These are phyloP conservation scores for Simplicillium sp. DNA, from an alignment of 2,329 filamentous ascomycete genomes.

Conservation along the genomic window DNA sequence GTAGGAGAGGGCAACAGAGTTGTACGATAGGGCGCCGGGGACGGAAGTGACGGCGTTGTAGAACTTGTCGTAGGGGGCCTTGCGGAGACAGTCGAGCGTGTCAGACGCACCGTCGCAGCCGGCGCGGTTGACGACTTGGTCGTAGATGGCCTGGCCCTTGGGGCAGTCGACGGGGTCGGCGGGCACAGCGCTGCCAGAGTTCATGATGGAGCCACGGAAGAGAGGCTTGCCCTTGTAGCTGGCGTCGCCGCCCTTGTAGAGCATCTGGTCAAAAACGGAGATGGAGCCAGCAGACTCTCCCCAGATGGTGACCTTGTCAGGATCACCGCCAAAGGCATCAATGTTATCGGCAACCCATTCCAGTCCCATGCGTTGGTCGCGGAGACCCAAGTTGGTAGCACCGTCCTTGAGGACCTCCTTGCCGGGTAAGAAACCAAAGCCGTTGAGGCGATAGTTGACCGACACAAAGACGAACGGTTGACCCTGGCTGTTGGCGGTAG, in stretches of 20 bases:
- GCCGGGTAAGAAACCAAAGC: slow-evolving; percentile 52
- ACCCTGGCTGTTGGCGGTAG: slow-evolving; percentile 25
- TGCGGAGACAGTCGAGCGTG: slow-evolving; percentile 4
- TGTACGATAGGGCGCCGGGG: slow-evolving; percentile 58
- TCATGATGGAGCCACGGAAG: slow-evolving; percentile 58
- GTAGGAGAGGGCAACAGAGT: slow-evolving; percentile 61
- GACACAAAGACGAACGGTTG: slow-evolving; percentile 54
- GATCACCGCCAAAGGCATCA: slow-evolving; percentile 55
- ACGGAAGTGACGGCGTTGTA: slow-evolving; percentile 61
- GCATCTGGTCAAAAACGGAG: slow-evolving; percentile 53
- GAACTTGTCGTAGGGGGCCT: slow-evolving; percentile 27
- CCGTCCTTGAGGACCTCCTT: slow-evolving; percentile 45
- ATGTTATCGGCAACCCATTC: slow-evolving; percentile 59
- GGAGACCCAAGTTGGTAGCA: slow-evolving; percentile 47
- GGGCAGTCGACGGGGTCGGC: slow-evolving; percentile 41
- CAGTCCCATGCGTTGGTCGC: slow-evolving; percentile 51
- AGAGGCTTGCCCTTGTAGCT: slow-evolving; percentile 54
- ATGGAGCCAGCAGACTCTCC: slow-evolving; percentile 52
- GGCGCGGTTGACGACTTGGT: slow-evolving; percentile 37
- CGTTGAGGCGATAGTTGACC: slow-evolving; percentile 56
- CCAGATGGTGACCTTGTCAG: slow-evolving; percentile 55
- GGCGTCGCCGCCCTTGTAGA: slow-evolving; percentile 50
- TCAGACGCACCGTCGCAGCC: slow-evolving; percentile 33
- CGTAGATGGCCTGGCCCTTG: slow-evolving; percentile 47
- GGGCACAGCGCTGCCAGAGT: slow-evolving; percentile 42